Evolutionary conservation across 192 early-diverging fungal genomes (phyloP).

Genomic region (Spizellomyces punctatus): DNA sequence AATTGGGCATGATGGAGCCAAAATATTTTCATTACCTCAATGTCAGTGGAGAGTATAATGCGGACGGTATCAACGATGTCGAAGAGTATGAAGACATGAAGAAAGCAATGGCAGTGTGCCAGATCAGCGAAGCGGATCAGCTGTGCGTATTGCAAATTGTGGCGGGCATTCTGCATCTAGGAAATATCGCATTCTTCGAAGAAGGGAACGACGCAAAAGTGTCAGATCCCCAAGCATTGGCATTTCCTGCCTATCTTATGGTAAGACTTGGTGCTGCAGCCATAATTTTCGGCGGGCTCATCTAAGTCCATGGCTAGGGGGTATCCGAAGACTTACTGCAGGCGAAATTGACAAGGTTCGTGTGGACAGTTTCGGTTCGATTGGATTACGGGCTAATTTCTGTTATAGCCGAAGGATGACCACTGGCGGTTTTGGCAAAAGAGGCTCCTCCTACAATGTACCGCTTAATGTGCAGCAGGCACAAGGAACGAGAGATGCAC

Average conservation of each 20-base stretch:
- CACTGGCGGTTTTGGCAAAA: slow-evolving; percentile 56
- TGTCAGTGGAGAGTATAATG: slow-evolving; percentile 52
- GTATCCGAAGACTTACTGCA: slow-evolving; percentile 42
- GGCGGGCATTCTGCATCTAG: slow-evolving; percentile 93
- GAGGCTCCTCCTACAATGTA: slow-evolving; percentile 64
- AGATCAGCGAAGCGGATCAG: slow-evolving; percentile 79
- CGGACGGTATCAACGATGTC: slow-evolving; percentile 91
- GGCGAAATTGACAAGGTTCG: slow-evolving; percentile 44
- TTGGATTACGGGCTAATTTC: slow-evolving; percentile 8
- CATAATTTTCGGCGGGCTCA: background rate
- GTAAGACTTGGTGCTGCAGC: slow-evolving; percentile 7
- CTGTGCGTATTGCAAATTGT: slow-evolving; percentile 88
- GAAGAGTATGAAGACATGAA: slow-evolving; percentile 85
- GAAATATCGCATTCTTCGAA: slow-evolving; percentile 90
- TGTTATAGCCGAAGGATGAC: slow-evolving; percentile 43
- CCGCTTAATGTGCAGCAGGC: slow-evolving; percentile 93
- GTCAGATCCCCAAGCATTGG: slow-evolving; percentile 46
- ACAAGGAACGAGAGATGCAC: slow-evolving; percentile 83
- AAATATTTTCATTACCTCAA: slow-evolving; percentile 56
- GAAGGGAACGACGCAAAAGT: slow-evolving; percentile 67
- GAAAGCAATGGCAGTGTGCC: slow-evolving; percentile 92
- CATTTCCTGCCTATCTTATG: slow-evolving; percentile 59
- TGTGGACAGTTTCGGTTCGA: background rate
- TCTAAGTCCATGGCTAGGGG: slow-evolving; percentile 8
- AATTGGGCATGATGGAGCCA: slow-evolving; percentile 57